Conservation (phyloP, 371 early-diverging fungal species). For the Lichtheimia ornata region DNA sequence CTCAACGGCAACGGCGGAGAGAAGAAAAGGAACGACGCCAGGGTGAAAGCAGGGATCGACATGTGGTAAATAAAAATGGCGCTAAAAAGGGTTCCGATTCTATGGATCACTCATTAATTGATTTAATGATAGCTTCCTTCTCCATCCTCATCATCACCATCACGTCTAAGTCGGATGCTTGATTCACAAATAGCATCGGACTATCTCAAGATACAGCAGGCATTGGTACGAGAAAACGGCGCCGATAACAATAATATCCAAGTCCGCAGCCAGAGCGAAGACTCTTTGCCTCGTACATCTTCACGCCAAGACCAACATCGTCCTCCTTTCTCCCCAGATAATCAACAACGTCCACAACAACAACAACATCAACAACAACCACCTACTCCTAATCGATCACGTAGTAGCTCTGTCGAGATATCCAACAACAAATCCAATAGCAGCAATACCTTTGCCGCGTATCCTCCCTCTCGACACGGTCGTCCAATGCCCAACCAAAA, state of each 20-base stretch:
- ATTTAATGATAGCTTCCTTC: background rate
- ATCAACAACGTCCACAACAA: slow-evolving; percentile 11
- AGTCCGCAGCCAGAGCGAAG: slow-evolving; percentile 10
- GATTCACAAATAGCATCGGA: slow-evolving; percentile 21
- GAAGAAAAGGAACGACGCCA: slow-evolving; percentile 34
- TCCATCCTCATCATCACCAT: background rate
- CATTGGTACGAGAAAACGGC: slow-evolving; percentile 11
- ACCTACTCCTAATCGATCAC: slow-evolving; percentile 38
- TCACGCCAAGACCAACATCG: slow-evolving; percentile 1
- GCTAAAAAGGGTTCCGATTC: slow-evolving; percentile 4
- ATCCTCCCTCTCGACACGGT: slow-evolving; percentile 17
- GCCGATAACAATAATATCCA: slow-evolving; percentile 1
- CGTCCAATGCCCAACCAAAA: no score
- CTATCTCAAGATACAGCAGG: slow-evolving; percentile 18
- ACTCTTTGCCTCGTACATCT: background rate
- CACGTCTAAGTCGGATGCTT: slow-evolving; percentile 17
- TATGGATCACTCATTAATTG: background rate
- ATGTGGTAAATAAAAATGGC: slow-evolving; percentile 4
- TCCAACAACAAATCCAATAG: slow-evolving; percentile 3
- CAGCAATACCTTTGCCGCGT: background rate
- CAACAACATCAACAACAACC: slow-evolving; percentile 18
- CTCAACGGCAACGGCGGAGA: slow-evolving; percentile 34
- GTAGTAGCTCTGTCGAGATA: slow-evolving; percentile 40
- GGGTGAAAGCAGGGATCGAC: slow-evolving; percentile 7
- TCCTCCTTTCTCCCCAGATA: background rate